Evolutionary conservation across 352 stramenopile species (phyloP).

Genomic region (Globisporangium nagaii): DNA sequence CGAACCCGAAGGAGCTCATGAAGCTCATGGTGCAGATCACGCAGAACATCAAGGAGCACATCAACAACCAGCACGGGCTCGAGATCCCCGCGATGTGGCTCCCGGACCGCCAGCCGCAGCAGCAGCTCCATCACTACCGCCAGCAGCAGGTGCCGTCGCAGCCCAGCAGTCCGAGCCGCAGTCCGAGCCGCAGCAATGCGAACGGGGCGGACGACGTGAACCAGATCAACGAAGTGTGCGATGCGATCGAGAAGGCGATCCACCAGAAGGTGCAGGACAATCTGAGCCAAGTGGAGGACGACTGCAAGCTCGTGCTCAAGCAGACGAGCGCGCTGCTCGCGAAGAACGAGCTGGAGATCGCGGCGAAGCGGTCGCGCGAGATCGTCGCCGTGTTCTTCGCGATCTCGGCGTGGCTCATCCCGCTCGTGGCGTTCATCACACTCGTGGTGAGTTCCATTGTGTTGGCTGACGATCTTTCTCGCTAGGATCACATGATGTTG

Average conservation of each 20-base stretch:
- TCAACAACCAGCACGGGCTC: constrained; percentile 61
- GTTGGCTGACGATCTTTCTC: too few relatives aligned
- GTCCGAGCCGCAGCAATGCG: background rate
- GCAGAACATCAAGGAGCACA: constrained; percentile 58
- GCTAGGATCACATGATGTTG: too few relatives aligned
- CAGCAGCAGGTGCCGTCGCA: constrained; percentile 4
- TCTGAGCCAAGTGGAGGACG: constrained; percentile 44
- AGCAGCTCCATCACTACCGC: too few relatives aligned
- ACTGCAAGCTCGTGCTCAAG: constrained; percentile 25
- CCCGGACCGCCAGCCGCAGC: constrained; percentile 7
- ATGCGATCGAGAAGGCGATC: constrained; percentile 44
- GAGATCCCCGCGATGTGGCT: constrained; percentile 61
- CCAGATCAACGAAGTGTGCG: constrained; percentile 37
- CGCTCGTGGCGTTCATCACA: constrained; percentile 35
- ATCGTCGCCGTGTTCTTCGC: constrained; percentile 37
- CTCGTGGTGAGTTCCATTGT: constrained; percentile 32
- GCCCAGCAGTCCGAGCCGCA: too few relatives aligned
- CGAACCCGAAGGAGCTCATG: constrained; percentile 57
- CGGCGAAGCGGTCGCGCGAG: constrained; percentile 34
- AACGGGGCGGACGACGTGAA: constrained; percentile 31
- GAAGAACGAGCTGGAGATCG: constrained; percentile 34
- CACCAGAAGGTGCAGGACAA: constrained; percentile 70
- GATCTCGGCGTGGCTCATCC: constrained; percentile 36
- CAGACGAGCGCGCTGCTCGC: constrained; percentile 25
- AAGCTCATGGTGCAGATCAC: constrained; percentile 67